Evolutionary conservation across 768 basidiomycete species (phyloP).

Genomic region (Xerocomellus intermedius): DNA sequence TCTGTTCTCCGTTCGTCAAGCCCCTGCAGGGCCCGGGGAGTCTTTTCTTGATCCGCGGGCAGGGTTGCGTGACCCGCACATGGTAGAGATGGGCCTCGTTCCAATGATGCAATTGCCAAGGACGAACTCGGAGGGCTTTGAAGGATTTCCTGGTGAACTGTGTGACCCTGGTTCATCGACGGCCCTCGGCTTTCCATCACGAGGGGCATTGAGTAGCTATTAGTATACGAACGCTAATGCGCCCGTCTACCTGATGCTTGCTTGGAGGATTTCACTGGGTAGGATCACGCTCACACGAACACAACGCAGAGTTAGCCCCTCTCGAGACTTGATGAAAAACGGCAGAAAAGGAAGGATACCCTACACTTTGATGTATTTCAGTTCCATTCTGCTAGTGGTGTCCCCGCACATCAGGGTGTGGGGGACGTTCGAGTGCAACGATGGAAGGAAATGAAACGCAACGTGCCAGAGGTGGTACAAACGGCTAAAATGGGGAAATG

Average conservation of each 20-base stretch:
- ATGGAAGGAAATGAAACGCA: not conserved
- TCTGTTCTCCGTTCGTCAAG: not conserved
- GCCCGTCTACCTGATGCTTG: not conserved
- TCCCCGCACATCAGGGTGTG: not conserved
- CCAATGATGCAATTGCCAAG: not conserved
- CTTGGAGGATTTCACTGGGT: not conserved
- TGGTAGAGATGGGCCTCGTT: no score
- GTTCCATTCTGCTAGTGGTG: not conserved
- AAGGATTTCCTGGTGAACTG: not conserved
- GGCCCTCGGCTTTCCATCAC: not conserved
- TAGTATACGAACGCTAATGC: not conserved
- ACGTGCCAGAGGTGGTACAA: not conserved
- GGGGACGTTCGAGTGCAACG: not conserved
- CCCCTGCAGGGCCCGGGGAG: not conserved
- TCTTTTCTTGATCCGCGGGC: slow-evolving; percentile 10
- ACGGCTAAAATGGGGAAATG: not conserved
- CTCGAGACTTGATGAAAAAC: not conserved
- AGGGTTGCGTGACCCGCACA: not conserved
- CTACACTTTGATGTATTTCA: not conserved
- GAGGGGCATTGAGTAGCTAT: not conserved
- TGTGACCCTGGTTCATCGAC: not conserved
- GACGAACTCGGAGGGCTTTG: not conserved
- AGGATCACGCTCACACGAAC: not conserved
- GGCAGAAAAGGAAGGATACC: not conserved
- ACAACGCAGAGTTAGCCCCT: not conserved